phyloP scores from a whole-genome alignment of 2,329 filamentous ascomycete species.

The Coniella vitis region DNA sequence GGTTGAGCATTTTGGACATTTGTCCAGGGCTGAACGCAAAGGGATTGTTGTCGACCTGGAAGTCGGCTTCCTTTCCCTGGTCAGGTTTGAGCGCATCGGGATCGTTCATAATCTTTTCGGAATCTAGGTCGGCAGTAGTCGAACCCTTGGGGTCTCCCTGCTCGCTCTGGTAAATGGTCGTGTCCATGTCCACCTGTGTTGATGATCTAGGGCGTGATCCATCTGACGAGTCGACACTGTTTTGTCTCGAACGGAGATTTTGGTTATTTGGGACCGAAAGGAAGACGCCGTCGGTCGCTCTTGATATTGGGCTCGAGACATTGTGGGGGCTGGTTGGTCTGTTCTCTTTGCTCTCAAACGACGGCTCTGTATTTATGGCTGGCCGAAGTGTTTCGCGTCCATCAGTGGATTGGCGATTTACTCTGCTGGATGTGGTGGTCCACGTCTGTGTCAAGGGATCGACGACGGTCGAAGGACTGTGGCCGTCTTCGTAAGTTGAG shows the following conservation, averaged over 20 bases:
- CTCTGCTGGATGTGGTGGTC: conserved; percentile 23
- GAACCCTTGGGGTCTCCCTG: conserved; percentile 25
- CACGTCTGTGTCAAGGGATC: conserved; percentile 26
- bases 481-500: conserved; percentile 31
- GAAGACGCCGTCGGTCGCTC: conserved; percentile 44
- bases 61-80: conserved; percentile 68
- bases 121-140: conserved; percentile 32
- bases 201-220: conserved; percentile 49
- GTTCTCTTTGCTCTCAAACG: conserved; percentile 60
- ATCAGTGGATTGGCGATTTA: conserved; percentile 20
- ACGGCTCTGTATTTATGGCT: conserved; percentile 48
- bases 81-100: conserved; percentile 68
- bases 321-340: conserved; percentile 68
- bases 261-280: conserved; percentile 53
- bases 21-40: conserved; percentile 83
- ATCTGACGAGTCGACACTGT: conserved; percentile 63
- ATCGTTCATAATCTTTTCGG: conserved; percentile 55
- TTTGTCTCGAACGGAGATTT: conserved; percentile 54
- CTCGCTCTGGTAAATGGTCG: conserved; percentile 36
- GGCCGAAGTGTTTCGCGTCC: conserved; percentile 21
- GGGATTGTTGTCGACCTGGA: conserved; percentile 68
- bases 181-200: conserved; percentile 57
- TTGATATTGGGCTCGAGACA: conserved; percentile 52
- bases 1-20: conserved; percentile 80
- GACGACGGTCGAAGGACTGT: conserved; percentile 32